A percentile compares a stretch with the other conserved stretches of the same genome.
phyloP scores from a whole-genome alignment of 176 grass and related monocot genomes.

The Tillandsia fasciculata region DNA sequence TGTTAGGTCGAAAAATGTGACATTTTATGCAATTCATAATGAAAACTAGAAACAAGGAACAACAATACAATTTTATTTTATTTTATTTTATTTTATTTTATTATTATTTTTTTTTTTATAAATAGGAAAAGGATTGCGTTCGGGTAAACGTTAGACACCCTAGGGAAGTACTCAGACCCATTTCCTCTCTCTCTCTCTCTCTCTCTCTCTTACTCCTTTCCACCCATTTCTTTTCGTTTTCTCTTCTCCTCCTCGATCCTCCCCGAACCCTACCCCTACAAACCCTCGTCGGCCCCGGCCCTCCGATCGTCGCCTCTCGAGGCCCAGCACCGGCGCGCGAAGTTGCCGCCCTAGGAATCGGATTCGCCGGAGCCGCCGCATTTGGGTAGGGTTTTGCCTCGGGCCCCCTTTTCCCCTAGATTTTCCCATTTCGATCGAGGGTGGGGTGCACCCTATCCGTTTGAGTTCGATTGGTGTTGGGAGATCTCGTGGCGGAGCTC shows the following conservation, averaged over 20 bases:
- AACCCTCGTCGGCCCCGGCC: not conserved
- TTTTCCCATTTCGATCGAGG: not conserved
- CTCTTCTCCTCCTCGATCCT: not conserved
- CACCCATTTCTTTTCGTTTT: not conserved
- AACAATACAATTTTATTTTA: too few relatives aligned
- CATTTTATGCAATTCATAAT: too few relatives aligned
- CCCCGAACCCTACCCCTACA: not conserved
- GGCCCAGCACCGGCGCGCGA: not conserved
- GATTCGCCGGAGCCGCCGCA: not conserved
- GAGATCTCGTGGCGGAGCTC: not conserved
- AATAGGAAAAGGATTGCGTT: too few relatives aligned
- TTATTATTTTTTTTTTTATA: too few relatives aligned
- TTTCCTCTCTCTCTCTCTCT: not conserved
- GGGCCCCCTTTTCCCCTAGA: not conserved
- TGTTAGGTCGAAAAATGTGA: too few relatives aligned
- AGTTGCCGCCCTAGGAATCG: not conserved
- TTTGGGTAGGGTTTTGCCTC: conserved; percentile 1
- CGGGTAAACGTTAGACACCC: too few relatives aligned
- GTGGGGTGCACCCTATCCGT: too few relatives aligned
- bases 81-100: too few relatives aligned
- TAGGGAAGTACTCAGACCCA: too few relatives aligned
- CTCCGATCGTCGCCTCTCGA: not conserved
- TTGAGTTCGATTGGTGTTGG: not conserved
- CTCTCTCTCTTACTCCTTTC: not conserved
- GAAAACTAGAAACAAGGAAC: too few relatives aligned